A percentile compares a stretch with the other conserved stretches of the same genome.
phyloP scores from a whole-genome alignment of 1,139 yeast species.

The Saccharomycopsis phalli region DNA sequence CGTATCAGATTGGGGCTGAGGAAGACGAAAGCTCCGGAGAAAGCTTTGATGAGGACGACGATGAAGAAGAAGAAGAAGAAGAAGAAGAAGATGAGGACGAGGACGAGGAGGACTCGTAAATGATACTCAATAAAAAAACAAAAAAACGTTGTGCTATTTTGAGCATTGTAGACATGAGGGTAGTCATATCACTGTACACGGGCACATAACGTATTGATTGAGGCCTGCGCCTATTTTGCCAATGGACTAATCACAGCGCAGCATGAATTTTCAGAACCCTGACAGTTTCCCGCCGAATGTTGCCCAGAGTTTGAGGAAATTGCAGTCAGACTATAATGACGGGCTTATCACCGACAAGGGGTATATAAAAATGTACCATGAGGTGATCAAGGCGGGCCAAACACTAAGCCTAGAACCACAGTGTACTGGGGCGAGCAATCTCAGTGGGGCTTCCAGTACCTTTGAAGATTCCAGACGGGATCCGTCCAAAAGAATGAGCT shows the following conservation, averaged over 20 bases:
- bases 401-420: background rate
- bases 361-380: constrained; percentile 38
- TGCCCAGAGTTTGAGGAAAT: constrained; percentile 28
- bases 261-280: constrained; percentile 37
- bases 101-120: background rate
- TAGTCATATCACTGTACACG: too few relatives aligned
- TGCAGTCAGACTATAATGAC: constrained; percentile 45
- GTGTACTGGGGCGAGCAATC: background rate
- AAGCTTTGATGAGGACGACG: constrained; percentile 8
- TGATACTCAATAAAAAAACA: background rate
- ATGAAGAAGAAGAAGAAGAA: constrained; percentile 20
- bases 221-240: background rate
- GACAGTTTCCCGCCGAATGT: constrained; percentile 30
- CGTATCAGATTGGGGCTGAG: constrained; percentile 18
- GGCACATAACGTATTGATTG: background rate
- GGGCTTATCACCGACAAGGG: constrained; percentile 67
- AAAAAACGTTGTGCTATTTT: too few relatives aligned
- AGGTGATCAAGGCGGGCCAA: background rate
- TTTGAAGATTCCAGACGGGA: background rate
- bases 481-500: background rate
- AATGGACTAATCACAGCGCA: background rate
- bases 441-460: too few relatives aligned
- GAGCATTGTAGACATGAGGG: too few relatives aligned
- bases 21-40: constrained; percentile 12
- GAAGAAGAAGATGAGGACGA: constrained; percentile 19